Evolutionary conservation across 2,329 filamentous ascomycete species (phyloP).

Genomic region (Fusarium subglutinans): DNA sequence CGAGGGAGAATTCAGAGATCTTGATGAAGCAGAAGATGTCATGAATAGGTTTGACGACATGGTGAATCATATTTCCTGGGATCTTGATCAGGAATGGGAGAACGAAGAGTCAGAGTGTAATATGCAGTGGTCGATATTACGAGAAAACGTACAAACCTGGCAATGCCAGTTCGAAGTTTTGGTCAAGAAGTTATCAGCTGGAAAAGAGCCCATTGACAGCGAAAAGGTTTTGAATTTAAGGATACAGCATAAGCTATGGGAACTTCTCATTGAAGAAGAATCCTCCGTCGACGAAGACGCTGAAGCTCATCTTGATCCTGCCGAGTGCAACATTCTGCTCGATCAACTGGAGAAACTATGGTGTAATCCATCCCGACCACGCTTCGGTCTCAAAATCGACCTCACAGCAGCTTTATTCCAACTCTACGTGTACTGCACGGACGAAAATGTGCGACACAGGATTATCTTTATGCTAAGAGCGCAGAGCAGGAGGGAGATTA

Average conservation of each 20-base stretch:
- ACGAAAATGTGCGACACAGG: background rate
- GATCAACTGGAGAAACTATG: constrained; percentile 2
- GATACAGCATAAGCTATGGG: constrained; percentile 9
- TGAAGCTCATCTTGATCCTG: background rate
- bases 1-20: background rate
- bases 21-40: constrained; percentile 2
- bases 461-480: background rate
- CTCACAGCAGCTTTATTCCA: constrained; percentile 3
- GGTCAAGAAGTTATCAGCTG: background rate
- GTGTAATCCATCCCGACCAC: background rate
- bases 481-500: constrained; percentile 1
- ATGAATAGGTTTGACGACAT: constrained; percentile 11
- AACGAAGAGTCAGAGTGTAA: constrained; percentile 3
- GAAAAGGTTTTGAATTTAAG: background rate
- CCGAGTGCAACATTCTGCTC: background rate
- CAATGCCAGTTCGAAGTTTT: background rate
- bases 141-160: background rate
- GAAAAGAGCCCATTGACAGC: background rate
- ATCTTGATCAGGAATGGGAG: constrained; percentile 8
- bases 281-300: background rate
- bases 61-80: constrained; percentile 1
- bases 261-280: background rate
- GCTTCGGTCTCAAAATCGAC: constrained; percentile 2
- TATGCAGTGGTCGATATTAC: background rate
- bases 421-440: constrained; percentile 1